Base-by-base conservation (phyloP, 345 rosid species). In the Bruguiera parviflora region DNA sequence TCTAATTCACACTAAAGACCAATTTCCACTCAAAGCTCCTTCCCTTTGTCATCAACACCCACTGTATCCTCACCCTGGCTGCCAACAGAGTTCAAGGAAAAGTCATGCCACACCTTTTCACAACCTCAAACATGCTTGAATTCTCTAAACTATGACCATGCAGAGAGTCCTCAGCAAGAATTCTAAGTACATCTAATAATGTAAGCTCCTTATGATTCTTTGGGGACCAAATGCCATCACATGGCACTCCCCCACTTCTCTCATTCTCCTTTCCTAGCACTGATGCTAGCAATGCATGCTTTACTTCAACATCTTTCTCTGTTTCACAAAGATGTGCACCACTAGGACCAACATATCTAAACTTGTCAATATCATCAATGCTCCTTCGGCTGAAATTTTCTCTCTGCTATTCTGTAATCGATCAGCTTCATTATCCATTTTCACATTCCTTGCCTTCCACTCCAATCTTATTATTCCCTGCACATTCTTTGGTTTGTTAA, bases 351-450 rank as follows among this genome's bases (percentile, higher is more conserved):
- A n/a, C 65, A 51, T 66, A 71, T 61, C 69, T 68, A 15, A 63
- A 69, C 68, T 70, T 74, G 29, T 81, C 75, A 25, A 73, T 76
- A 53, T 79, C 72, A 28, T 77, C 71, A 6, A 63, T 53, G 53
- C 67, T 46, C 72, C 58, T 65, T 37, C 21, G 0, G 22, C 65
- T 21, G 59, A 55, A 52, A 0, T 20, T 64, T 47, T 46, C 67
- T 66, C 46, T 49, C 53, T 64, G 11, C n/a, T 25, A 56, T 46
- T 43, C 60, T 47, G 31, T 37, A 71, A 49, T 65, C n/a, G 7
- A 35, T 56, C 22, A 49, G 49, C 63, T 58, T 58, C 66, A 43
- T 22, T 1, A 19, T 52, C 49, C 51, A 49, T 49, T 31, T 49
- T 61, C 49, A 49, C 72, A 31, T 47, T 49, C 32, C 47, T 21